Evolutionary conservation across 1,139 yeast genomes (phyloP).

Genomic region (Citeromyces siamensis): DNA sequence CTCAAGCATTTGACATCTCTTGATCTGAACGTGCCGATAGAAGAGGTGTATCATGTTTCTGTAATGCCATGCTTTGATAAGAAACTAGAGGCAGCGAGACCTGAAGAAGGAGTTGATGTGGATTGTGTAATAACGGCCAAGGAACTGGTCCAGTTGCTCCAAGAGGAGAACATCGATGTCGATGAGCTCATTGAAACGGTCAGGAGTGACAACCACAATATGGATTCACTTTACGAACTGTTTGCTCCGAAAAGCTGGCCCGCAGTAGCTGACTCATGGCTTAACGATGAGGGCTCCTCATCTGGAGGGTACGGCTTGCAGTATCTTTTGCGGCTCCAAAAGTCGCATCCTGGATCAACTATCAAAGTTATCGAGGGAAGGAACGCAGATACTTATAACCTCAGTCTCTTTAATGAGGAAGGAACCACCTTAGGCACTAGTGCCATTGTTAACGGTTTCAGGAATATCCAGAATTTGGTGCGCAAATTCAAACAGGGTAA

Average conservation of each 20-base stretch:
- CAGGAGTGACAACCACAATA: constrained; percentile 7
- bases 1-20: constrained; percentile 44
- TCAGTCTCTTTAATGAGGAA: constrained; percentile 31
- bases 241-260: constrained; percentile 53
- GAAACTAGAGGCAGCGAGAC: constrained; percentile 87
- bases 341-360: constrained; percentile 1
- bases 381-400: constrained; percentile 67
- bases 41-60: constrained; percentile 60
- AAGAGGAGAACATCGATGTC: constrained; percentile 32
- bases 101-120: constrained; percentile 46
- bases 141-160: constrained; percentile 65
- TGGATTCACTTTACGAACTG: constrained; percentile 19
- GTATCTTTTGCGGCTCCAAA: constrained; percentile 29
- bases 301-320: constrained; percentile 84
- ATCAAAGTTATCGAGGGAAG: constrained; percentile 39
- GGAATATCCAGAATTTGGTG: constrained; percentile 88
- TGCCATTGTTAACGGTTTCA: constrained; percentile 81
- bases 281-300: constrained; percentile 62
- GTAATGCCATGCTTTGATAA: constrained; percentile 98
- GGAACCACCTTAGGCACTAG: constrained; percentile 41
- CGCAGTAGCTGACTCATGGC: constrained; percentile 44
- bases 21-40: constrained; percentile 22
- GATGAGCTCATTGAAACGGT: constrained; percentile 17
- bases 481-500: constrained; percentile 52
- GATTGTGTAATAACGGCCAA: constrained; percentile 92